Evolutionary conservation across 306 rosid genomes (phyloP), one percentile per base, ranked within the genome.

Genomic region (Gillenia trifoliata): DNA sequence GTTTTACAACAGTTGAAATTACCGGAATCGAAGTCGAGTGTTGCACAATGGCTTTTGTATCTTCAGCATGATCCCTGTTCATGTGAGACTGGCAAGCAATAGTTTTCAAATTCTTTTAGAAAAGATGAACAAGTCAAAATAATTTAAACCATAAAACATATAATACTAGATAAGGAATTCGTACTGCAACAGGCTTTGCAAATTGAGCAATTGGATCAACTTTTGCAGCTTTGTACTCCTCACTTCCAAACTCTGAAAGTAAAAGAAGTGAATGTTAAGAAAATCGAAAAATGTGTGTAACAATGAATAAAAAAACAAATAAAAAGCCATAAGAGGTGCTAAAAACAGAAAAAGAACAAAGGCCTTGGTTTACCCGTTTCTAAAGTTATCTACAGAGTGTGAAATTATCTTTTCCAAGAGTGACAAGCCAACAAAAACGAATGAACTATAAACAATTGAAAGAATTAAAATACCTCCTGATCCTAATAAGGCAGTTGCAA

Each of bases 21-120:
- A 94, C 98, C 84, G 86, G 97, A 85, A 94, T 79, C 12, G 94
- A 87, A 22, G 93, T 87, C 81, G 97, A 89, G 61, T 91, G 91
- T 83, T 86, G 88, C 79, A 94, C 98, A 52, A 94, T 94, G 77
- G 65, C 88, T 80, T 87, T 94, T 71, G 97, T 94, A 85, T 94
- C 98, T 63, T 90, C 97, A 76, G 86, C 85, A 75, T 94, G 98
- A 84, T 94, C 98, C 84, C 82, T 87, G 86, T 94, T 94, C 98
- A 94, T 92, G 81, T 94, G 98, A 77, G 97, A 88, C 98, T 94
- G 76, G 79, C 75, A 82, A 66, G 77, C 22, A 70, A 70, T 20
- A 66, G 13, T 69, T 67, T 57, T 30, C 19, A 26, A 30, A 72
- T 76, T 68, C 81, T 28, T 50, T 73, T 61, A 68, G 72, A 75